Conservation (phyloP, 495 filamentous ascomycete genomes). For the Cenococcum geophilum region DNA sequence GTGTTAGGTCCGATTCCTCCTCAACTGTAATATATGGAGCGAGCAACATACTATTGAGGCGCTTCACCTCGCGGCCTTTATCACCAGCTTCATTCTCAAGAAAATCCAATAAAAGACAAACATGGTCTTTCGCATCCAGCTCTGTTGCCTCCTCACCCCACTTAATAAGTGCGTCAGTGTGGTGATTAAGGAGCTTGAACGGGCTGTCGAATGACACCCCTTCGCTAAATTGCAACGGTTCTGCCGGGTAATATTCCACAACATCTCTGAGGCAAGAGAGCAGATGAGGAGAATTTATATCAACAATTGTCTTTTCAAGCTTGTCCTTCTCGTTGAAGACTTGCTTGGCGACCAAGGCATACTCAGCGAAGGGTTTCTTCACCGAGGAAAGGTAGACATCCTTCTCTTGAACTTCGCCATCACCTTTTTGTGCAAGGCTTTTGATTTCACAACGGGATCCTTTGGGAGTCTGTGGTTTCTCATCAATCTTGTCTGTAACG, state of each 20-base stretch:
- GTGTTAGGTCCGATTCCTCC: neutral
- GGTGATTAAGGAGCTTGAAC: conserved; percentile 30
- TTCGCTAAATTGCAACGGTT: conserved; percentile 36
- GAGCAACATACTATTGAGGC: conserved; percentile 5
- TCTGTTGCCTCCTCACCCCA: conserved; percentile 34
- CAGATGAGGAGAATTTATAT: conserved; percentile 44
- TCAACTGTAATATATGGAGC: neutral
- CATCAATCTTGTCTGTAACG: neutral
- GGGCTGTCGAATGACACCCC: conserved; percentile 31
- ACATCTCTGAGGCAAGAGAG: conserved; percentile 34
- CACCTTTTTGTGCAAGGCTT: conserved; percentile 1
- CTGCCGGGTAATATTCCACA: conserved; percentile 40
- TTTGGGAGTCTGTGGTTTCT: neutral
- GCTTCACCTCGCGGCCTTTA: conserved; percentile 19
- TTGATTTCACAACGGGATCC: neutral
- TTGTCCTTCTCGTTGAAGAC: conserved; percentile 28
- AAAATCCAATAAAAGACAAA: conserved; percentile 32
- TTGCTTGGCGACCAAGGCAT: conserved; percentile 40
- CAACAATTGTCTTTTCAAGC: conserved; percentile 35
- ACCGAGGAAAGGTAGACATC: conserved; percentile 1
- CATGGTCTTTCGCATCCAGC: conserved; percentile 32
- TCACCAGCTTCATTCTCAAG: conserved; percentile 28
- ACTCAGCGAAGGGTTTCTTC: conserved; percentile 11
- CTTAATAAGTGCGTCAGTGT: conserved; percentile 32
- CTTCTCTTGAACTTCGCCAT: conserved; percentile 3